Percentiles rank a stretch among this genome's conserved stretches.
Conservation (phyloP, 164 flowering plant species). For the Houttuynia cordata region DNA sequence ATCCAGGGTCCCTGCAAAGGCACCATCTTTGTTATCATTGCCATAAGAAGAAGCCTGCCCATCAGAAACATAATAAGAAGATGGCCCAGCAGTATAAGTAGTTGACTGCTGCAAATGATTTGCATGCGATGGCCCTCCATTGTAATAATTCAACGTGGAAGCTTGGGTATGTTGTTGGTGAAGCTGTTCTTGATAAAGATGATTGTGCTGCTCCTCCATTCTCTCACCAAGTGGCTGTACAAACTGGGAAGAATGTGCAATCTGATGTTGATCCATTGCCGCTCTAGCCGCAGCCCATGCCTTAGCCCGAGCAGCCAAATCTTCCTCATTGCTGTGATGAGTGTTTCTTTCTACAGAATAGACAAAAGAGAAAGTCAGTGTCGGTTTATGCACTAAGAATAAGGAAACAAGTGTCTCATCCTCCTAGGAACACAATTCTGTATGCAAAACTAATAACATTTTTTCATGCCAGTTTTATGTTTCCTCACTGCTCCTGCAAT, state of each 20-base stretch:
- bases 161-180: slow-evolving; percentile 12
- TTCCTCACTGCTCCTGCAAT: neutral
- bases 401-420: neutral
- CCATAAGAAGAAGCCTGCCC: slow-evolving; percentile 14
- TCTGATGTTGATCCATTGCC: slow-evolving; percentile 57
- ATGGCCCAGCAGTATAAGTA: slow-evolving; percentile 24
- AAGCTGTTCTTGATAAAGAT: slow-evolving; percentile 36
- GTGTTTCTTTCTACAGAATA: slow-evolving; percentile 13
- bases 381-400: neutral
- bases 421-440: neutral
- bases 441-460: no score
- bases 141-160: no score
- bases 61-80: slow-evolving; percentile 35
- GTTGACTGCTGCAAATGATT: slow-evolving; percentile 3
- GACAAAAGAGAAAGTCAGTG: neutral
- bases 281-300: slow-evolving; percentile 86
- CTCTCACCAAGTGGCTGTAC: slow-evolving; percentile 13
- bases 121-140: neutral
- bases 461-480: no score
- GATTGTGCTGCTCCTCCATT: slow-evolving; percentile 36
- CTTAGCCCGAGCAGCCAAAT: slow-evolving; percentile 89
- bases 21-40: slow-evolving; percentile 35
- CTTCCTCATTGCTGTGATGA: slow-evolving; percentile 63
- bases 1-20: slow-evolving; percentile 20
- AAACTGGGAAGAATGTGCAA: slow-evolving; percentile 23